These are phyloP conservation scores for Tylopilus orsonianus DNA, from an alignment of 1,284 basidiomycete species.

Conservation along the genomic window DNA sequence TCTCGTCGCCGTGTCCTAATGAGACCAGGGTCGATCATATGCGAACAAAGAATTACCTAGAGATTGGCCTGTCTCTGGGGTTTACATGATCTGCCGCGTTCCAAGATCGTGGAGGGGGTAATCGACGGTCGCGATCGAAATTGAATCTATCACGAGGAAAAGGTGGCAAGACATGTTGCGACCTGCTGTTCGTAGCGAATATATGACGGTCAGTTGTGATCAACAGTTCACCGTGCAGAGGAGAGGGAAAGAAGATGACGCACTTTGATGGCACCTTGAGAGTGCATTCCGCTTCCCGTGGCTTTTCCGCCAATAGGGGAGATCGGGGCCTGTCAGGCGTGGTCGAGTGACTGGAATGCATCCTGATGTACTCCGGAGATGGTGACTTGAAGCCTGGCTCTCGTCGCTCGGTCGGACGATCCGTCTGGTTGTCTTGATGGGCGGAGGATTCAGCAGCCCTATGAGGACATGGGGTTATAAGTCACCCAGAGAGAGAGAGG, in stretches of 20 bases:
- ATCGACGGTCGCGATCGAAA: slow-evolving; percentile 37
- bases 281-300: slow-evolving; percentile 23
- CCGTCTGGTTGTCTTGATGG: slow-evolving; percentile 21
- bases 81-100: slow-evolving; percentile 23
- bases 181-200: slow-evolving; percentile 33
- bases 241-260: slow-evolving; percentile 15
- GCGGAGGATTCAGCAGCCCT: slow-evolving; percentile 35
- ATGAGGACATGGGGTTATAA: slow-evolving; percentile 21
- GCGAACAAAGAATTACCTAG: slow-evolving; percentile 25
- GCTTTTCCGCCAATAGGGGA: slow-evolving; percentile 20
- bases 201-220: slow-evolving; percentile 26
- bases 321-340: slow-evolving; percentile 22
- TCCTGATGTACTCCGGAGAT: slow-evolving; percentile 23
- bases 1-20: slow-evolving; percentile 19
- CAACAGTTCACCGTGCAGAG: slow-evolving; percentile 19
- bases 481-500: slow-evolving; percentile 17
- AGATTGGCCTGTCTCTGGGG: slow-evolving; percentile 26
- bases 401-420: slow-evolving; percentile 16
- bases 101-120: slow-evolving; percentile 35
- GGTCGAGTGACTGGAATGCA: slow-evolving; percentile 19
- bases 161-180: slow-evolving; percentile 35
- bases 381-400: slow-evolving; percentile 19
- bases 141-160: slow-evolving; percentile 33
- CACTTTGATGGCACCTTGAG: slow-evolving; percentile 29
- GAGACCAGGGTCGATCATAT: slow-evolving; percentile 16